These are phyloP conservation scores for Triticum timopheevii DNA, from an alignment of 176 grass and related monocot species.

Conservation along the genomic window DNA sequence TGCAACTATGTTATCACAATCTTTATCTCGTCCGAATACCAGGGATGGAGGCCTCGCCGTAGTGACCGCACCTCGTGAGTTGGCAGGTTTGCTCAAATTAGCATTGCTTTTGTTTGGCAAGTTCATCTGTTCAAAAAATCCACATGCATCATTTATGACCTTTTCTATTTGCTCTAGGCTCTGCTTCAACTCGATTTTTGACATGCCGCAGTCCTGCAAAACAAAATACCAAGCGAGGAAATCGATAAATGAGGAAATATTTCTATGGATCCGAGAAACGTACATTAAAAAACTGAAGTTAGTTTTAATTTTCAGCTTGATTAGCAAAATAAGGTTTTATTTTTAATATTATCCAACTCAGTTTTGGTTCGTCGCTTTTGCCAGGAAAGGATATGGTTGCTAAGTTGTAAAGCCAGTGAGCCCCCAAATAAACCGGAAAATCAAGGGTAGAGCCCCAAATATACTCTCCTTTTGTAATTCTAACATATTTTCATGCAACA, in stretches of 20 bases:
- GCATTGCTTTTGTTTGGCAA: not conserved
- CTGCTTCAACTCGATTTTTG: not conserved
- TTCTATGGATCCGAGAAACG: not conserved
- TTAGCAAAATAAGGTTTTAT: not conserved
- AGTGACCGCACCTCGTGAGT: not conserved
- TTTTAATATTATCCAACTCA: not conserved
- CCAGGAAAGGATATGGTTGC: not conserved
- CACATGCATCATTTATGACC: not conserved
- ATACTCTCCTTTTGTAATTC: not conserved
- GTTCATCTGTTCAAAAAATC: not conserved
- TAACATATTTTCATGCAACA: not conserved
- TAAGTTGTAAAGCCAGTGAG: not conserved
- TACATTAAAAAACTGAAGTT: not conserved
- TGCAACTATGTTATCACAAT: not conserved
- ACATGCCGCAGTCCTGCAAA: not conserved
- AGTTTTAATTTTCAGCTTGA: not conserved
- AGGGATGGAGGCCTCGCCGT: not conserved
- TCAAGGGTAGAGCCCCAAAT: no score
- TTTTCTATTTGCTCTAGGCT: not conserved
- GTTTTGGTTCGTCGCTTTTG: not conserved
- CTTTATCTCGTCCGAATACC: not conserved
- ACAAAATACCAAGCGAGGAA: not conserved
- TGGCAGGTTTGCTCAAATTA: not conserved
- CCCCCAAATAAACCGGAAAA: not conserved
- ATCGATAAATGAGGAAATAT: not conserved